phyloP scores from a whole-genome alignment of 306 rosid genomes.

The Castanea mollissima region DNA sequence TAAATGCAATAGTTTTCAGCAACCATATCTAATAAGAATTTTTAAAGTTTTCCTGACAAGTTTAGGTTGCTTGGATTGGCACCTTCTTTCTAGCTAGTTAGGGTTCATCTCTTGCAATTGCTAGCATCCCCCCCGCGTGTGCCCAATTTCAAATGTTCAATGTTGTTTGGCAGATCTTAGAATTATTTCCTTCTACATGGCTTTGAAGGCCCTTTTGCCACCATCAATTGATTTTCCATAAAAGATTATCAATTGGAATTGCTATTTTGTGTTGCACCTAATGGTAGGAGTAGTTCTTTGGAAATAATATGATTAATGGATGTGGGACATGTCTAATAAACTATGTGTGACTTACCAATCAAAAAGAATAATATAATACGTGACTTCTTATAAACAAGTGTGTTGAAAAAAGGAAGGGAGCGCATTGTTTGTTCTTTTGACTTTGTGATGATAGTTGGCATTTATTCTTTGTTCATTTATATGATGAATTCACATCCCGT shows the following conservation, averaged over 20 bases:
- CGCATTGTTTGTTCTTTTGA: not conserved
- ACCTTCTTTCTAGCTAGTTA: not conserved
- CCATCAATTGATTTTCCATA: not conserved
- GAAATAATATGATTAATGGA: not conserved
- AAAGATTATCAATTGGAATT: not conserved
- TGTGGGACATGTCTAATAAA: not conserved
- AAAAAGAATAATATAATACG: no score
- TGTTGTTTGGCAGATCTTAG: not conserved
- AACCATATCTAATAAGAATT: not conserved
- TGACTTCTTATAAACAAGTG: not conserved
- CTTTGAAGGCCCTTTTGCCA: not conserved
- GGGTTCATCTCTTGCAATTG: not conserved
- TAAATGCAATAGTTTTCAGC: not conserved
- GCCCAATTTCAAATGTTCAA: not conserved
- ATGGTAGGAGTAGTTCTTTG: not conserved
- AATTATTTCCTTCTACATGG: not conserved
- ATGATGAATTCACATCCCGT: not conserved
- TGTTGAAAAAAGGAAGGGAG: not conserved
- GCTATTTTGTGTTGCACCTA: not conserved
- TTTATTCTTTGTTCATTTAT: not conserved
- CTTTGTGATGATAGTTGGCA: not conserved
- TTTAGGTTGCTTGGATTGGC: not conserved
- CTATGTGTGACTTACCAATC: no score
- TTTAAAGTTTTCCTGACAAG: not conserved
- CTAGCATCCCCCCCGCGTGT: no score